Evolutionary conservation across 768 basidiomycete species (phyloP).

Genomic region (Calocybe gangraenosa): DNA sequence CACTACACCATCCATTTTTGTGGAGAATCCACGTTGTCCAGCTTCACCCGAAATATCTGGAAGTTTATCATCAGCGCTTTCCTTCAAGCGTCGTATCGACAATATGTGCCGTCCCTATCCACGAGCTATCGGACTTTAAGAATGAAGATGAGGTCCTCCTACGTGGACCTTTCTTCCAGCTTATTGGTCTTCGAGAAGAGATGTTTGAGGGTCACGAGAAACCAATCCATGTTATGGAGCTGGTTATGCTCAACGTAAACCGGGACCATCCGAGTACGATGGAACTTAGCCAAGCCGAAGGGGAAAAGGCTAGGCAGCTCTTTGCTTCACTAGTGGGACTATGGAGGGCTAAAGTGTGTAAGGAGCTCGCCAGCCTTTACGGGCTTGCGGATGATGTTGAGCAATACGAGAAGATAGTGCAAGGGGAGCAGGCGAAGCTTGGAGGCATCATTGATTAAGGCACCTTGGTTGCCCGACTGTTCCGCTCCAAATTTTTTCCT

Average conservation of each 20-base stretch:
- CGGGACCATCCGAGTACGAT: slow-evolving; percentile 15
- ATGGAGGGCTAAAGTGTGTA: slow-evolving; percentile 11
- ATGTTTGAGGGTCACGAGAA: slow-evolving; percentile 7
- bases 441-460: background rate
- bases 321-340: slow-evolving; percentile 14
- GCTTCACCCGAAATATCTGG: slow-evolving; percentile 8
- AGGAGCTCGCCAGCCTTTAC: slow-evolving; percentile 5
- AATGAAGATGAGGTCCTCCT: slow-evolving; percentile 13
- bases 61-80: slow-evolving; percentile 9
- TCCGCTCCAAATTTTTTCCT: no score
- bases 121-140: slow-evolving; percentile 9
- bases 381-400: slow-evolving; percentile 5
- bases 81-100: slow-evolving; percentile 15
- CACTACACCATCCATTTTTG: slow-evolving; percentile 11
- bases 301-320: slow-evolving; percentile 12
- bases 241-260: slow-evolving; percentile 15
- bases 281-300: slow-evolving; percentile 8
- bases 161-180: slow-evolving; percentile 16
- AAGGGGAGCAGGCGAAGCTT: slow-evolving; percentile 4
- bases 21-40: slow-evolving; percentile 13
- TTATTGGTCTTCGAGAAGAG: slow-evolving; percentile 12
- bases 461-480: background rate
- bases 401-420: slow-evolving; percentile 5
- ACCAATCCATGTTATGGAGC: slow-evolving; percentile 13
- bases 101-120: slow-evolving; percentile 13